Base-by-base conservation (phyloP, 805 yeast species). In the Kodamaea hsintzibuensis region DNA sequence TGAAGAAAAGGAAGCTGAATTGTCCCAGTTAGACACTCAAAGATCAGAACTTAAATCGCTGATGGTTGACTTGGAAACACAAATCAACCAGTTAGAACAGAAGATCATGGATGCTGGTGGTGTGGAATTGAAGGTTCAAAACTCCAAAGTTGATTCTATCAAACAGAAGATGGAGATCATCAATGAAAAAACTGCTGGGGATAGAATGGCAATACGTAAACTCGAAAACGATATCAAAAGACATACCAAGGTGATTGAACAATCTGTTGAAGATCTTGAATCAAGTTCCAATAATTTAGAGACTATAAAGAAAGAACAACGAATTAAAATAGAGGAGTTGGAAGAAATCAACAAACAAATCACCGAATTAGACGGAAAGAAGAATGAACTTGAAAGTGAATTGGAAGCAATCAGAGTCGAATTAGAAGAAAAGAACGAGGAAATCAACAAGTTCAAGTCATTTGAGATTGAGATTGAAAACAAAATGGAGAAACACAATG, bases 101-200 rank as follows among this genome's bases (percentile, higher is more conserved):
- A 80, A 85, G 63, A 90, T 95, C 40, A 83, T 92, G 89, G 86
- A 88, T 49, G 86, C 90, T 51, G 99, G 99, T 51, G 99, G 99
- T 56, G 86, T 89, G 7, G 84, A 84, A 57, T 76, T 95, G 58
- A 83, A 89, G 53, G 68, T 88, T 56, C 97, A 91, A 62, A 87
- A 84, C 56, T 82, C 96, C 1, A 88, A 84, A 63, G 97, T 95
- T 7, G 91, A 85, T 61, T 87, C 96, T 1, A 75, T 88, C 35
- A 74, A 77, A 43, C 89, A 88, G 60, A 81, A 83, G 62, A 80
- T 88, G 27, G 89, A 85, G 51, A 80, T 86, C 16, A 67, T 84
- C 12, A 74, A 71, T 37, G 82, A 82, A 44, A 84, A 83, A 60
- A 76, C 84, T 12, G 77, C 85, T 4, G 80, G 79, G 30, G 89